phyloP scores from a whole-genome alignment of 768 basidiomycete species.

The Naematelia encephala region DNA sequence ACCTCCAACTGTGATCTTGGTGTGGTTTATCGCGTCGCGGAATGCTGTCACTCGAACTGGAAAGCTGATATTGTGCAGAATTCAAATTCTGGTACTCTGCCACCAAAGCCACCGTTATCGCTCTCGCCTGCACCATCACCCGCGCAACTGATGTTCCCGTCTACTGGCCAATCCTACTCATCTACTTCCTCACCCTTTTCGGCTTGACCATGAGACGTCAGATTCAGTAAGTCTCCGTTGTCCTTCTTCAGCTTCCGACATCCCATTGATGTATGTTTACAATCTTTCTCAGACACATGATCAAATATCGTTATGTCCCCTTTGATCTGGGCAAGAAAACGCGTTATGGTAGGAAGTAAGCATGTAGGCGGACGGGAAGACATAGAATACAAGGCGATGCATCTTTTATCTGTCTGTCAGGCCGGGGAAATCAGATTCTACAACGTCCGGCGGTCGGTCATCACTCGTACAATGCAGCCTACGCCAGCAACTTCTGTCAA shows the following conservation, averaged over 20 bases:
- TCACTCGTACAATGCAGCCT: constrained; percentile 86
- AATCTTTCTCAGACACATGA: constrained; percentile 73
- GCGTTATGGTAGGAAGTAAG: constrained; percentile 62
- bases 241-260: neutral
- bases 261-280: neutral
- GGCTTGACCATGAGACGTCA: constrained; percentile 92
- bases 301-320: constrained; percentile 95
- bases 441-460: constrained; percentile 65
- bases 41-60: neutral
- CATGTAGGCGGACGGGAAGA: neutral
- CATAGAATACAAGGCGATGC: constrained; percentile 9
- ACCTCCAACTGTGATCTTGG: too few relatives aligned
- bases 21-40: too few relatives aligned
- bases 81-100: constrained; percentile 70
- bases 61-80: constrained; percentile 26
- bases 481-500: constrained; percentile 89
- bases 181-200: constrained; percentile 95
- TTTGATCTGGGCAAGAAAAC: constrained; percentile 94
- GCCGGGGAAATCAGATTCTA: constrained; percentile 37
- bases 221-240: constrained; percentile 68
- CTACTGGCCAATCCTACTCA: constrained; percentile 96
- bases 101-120: constrained; percentile 80
- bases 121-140: constrained; percentile 75
- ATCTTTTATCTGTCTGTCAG: constrained; percentile 1
- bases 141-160: constrained; percentile 91